These are phyloP conservation scores for Alternaria infectoria DNA, from an alignment of 2,329 filamentous ascomycete species.

Conservation along the genomic window DNA sequence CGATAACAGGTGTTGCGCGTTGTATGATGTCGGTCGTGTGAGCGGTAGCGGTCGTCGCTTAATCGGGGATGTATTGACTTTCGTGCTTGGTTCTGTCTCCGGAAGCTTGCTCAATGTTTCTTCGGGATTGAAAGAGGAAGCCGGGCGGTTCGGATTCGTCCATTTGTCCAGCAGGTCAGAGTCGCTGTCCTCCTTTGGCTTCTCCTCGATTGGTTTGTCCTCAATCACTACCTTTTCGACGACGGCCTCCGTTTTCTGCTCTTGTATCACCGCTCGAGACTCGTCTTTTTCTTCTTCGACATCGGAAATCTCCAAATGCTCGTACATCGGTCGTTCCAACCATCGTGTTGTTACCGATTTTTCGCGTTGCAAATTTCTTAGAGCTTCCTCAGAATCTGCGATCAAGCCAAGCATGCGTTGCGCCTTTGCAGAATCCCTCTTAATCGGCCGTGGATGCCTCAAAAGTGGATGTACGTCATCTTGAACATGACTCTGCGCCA, in stretches of 20 bases:
- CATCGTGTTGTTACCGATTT: constrained; percentile 36
- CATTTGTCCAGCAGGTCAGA: constrained; percentile 20
- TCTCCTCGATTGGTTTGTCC: background rate
- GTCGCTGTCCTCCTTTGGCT: constrained; percentile 9
- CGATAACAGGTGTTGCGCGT: constrained; percentile 25
- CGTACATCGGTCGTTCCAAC: constrained; percentile 34
- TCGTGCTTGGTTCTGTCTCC: constrained; percentile 15
- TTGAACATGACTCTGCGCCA: constrained; percentile 27
- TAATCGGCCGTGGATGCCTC: constrained; percentile 34
- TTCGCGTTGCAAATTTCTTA: constrained; percentile 24
- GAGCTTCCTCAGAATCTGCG: constrained; percentile 28
- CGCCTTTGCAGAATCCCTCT: constrained; percentile 34
- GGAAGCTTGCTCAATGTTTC: constrained; percentile 16
- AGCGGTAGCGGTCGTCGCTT: constrained; percentile 22
- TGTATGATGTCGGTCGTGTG: constrained; percentile 28
- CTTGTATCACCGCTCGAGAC: background rate
- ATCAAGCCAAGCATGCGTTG: constrained; percentile 35
- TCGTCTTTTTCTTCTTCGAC: constrained; percentile 17
- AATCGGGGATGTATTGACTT: constrained; percentile 21
- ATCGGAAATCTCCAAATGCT: constrained; percentile 24
- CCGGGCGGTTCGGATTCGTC: constrained; percentile 26
- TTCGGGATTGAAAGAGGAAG: constrained; percentile 22
- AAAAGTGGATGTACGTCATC: constrained; percentile 32
- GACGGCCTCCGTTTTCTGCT: background rate
- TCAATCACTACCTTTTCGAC: background rate